Evolutionary conservation across 140 eudicot genomes (phyloP).

Genomic region (Eryngium alpinum): DNA sequence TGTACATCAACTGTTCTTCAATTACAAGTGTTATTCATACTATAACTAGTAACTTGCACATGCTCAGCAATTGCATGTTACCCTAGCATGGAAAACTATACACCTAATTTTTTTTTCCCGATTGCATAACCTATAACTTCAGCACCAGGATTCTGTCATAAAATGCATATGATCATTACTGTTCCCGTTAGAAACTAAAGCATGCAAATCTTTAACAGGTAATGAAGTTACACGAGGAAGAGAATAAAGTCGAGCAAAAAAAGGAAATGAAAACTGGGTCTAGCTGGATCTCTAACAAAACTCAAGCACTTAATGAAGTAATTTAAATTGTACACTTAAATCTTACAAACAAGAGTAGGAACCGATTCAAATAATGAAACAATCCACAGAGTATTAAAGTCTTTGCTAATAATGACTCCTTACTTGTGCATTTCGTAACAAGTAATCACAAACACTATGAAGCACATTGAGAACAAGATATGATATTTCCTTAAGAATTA

Average conservation of each 20-base stretch:
- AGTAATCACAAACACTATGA: no score
- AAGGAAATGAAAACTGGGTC: no score
- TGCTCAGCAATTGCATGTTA: conserved; percentile 5
- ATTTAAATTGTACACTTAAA: neutral
- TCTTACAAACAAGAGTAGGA: neutral
- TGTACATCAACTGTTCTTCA: no score
- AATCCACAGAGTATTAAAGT: neutral
- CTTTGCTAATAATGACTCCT: neutral
- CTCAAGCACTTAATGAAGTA: neutral
- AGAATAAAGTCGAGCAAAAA: neutral
- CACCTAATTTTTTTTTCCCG: neutral
- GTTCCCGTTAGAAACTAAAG: neutral
- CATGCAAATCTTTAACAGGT: neutral
- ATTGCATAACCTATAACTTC: neutral
- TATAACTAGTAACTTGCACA: neutral
- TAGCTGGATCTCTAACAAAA: neutral
- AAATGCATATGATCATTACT: neutral
- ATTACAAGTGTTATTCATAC: conserved; percentile 16
- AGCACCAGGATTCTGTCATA: neutral
- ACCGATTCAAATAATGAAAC: neutral
- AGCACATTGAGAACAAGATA: no score
- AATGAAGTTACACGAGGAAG: neutral
- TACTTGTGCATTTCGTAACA: neutral
- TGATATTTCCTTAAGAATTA: no score
- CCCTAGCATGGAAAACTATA: conserved; percentile 10